A percentile compares a stretch with the other conserved stretches of the same genome.
phyloP scores from a whole-genome alignment of 805 yeast genomes.

The Groenewaldozyma tartarivorans region DNA sequence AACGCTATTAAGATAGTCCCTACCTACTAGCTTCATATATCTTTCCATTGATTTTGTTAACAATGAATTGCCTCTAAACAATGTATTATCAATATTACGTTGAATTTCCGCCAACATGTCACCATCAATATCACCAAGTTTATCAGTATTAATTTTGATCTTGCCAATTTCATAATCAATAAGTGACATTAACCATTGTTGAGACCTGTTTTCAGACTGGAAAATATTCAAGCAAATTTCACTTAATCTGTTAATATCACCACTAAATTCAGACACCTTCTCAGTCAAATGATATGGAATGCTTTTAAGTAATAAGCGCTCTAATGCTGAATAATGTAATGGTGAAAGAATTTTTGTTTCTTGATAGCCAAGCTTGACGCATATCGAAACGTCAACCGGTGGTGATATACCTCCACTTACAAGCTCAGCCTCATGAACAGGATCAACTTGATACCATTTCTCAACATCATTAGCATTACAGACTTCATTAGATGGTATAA shows the following conservation, averaged over 20 bases:
- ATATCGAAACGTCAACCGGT: slow-evolving; percentile 19
- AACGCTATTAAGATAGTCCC: slow-evolving; percentile 62
- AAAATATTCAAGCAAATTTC: slow-evolving; percentile 57
- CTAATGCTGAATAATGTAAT: slow-evolving; percentile 50
- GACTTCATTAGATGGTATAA: slow-evolving; percentile 19
- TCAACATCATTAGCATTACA: slow-evolving; percentile 15
- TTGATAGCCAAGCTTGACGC: slow-evolving; percentile 18
- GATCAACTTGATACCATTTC: slow-evolving; percentile 18
- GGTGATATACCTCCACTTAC: neutral
- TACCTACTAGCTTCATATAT: slow-evolving; percentile 68
- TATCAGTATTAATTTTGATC: slow-evolving; percentile 7
- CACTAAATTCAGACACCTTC: slow-evolving; percentile 31
- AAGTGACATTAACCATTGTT: slow-evolving; percentile 62
- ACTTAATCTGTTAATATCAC: slow-evolving; percentile 18
- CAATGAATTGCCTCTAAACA: slow-evolving; percentile 80
- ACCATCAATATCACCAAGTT: slow-evolving; percentile 3
- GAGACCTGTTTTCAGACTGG: slow-evolving; percentile 58
- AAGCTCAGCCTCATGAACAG: slow-evolving; percentile 11
- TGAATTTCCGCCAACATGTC: neutral
- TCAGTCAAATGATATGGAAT: slow-evolving; percentile 24
- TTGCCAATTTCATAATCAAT: slow-evolving; percentile 52
- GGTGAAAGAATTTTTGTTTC: slow-evolving; percentile 38
- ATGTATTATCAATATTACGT: slow-evolving; percentile 40
- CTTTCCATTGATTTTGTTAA: slow-evolving; percentile 74
- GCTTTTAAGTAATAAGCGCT: slow-evolving; percentile 39